Conservation (phyloP, 2,329 filamentous ascomycete genomes). For the Trichoderma brevicompactum region DNA sequence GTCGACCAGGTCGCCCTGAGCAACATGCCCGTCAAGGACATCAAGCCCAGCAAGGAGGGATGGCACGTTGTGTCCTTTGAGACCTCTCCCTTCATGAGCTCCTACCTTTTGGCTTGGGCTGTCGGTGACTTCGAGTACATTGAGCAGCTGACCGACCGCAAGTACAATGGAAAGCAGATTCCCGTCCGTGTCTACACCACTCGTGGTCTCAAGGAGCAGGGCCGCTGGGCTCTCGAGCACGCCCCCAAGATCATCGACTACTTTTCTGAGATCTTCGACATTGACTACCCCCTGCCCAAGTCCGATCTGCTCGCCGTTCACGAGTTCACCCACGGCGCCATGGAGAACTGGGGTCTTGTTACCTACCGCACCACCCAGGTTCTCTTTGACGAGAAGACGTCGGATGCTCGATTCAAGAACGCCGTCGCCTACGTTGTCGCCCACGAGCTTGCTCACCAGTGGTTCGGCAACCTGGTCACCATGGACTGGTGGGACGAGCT, state of each 20-base stretch:
- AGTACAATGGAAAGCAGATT: slow-evolving; percentile 88
- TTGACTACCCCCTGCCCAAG: slow-evolving; percentile 93
- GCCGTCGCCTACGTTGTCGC: slow-evolving; percentile 95
- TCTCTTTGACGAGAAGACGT: slow-evolving; percentile 91
- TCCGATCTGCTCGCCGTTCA: slow-evolving; percentile 88
- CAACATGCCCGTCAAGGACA: slow-evolving; percentile 90
- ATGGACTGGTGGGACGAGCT: slow-evolving; percentile 98
- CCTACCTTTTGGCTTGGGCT: slow-evolving; percentile 89
- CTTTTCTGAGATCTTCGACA: slow-evolving; percentile 92
- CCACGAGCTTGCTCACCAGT: slow-evolving; percentile 96
- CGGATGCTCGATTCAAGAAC: slow-evolving; percentile 89
- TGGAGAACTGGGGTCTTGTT: slow-evolving; percentile 97
- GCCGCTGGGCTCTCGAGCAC: slow-evolving; percentile 84
- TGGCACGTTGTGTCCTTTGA: slow-evolving; percentile 80
- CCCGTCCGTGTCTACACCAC: slow-evolving; percentile 97
- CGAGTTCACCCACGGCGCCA: slow-evolving; percentile 85
- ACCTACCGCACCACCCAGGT: slow-evolving; percentile 96
- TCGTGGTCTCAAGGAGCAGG: slow-evolving; percentile 90
- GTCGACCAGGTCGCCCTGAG: slow-evolving; percentile 85
- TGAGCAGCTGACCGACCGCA: slow-evolving; percentile 84
- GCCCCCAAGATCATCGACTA: slow-evolving; percentile 93
- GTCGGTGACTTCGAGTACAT: slow-evolving; percentile 97
- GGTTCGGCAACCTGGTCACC: slow-evolving; percentile 93
- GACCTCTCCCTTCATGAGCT: slow-evolving; percentile 87
- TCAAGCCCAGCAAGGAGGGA: slow-evolving; percentile 62